Percentiles rank a stretch among this genome's conserved stretches.
These are phyloP conservation scores for Atractiella rhizophila DNA, from an alignment of 768 basidiomycete species.

Conservation along the genomic window DNA sequence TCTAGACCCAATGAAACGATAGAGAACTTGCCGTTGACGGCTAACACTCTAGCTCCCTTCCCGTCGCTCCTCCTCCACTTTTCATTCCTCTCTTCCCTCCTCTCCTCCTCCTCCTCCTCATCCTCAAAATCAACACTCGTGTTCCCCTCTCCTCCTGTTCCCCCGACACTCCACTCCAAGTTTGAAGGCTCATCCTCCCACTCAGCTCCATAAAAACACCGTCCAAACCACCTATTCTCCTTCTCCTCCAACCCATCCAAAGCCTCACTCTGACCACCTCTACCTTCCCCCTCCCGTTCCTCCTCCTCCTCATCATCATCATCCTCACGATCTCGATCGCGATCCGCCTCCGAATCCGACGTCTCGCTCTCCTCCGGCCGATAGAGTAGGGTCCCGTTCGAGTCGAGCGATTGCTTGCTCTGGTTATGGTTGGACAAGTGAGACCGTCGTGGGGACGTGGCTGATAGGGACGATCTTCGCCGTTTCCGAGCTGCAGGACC, in stretches of 20 bases:
- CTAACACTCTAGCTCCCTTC: background rate
- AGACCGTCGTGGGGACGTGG: background rate
- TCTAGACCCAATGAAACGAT: background rate
- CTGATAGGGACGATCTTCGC: background rate
- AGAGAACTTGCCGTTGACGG: constrained; percentile 5
- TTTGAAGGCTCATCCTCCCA: background rate
- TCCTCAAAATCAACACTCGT: background rate
- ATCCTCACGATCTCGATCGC: too few relatives aligned
- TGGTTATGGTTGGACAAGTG: background rate
- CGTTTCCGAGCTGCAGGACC: background rate
- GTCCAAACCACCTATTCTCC: constrained; percentile 4
- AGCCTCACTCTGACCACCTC: too few relatives aligned
- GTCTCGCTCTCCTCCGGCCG: too few relatives aligned
- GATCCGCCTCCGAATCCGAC: too few relatives aligned
- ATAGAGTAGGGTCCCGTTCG: too few relatives aligned
- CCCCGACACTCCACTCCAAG: too few relatives aligned
- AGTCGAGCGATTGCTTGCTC: too few relatives aligned
- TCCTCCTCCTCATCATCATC: too few relatives aligned
- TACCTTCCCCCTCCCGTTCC: too few relatives aligned
- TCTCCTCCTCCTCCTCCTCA: background rate
- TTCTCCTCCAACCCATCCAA: too few relatives aligned
- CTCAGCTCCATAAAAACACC: constrained; percentile 5
- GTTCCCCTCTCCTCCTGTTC: too few relatives aligned
- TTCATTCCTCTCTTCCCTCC: background rate
- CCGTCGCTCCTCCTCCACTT: background rate